Evolutionary conservation across 441 rosid species (phyloP), one percentile per base, ranked within the genome.

Genomic region (Viola pubescens): DNA sequence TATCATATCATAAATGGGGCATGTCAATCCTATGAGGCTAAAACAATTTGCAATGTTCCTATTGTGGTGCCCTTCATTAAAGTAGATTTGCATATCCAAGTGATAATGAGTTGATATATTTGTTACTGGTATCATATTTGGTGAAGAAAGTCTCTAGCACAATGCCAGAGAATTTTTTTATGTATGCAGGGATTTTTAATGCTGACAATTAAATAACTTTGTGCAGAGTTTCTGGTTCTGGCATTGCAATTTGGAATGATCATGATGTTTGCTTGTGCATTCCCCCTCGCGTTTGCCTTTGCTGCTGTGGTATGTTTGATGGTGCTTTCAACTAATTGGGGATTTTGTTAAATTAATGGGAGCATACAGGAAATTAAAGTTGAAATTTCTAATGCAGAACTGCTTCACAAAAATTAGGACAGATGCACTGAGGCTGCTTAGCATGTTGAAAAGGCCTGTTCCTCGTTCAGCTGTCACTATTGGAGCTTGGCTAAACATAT

Each of bases 261-360:
- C 75, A 87, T 89, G 98, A 92, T 92, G 98, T 89, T 89, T 65
- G 98, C 97, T 59, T 87, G 97, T 63, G 98, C 96, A 54, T 89
- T 84, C 64, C 97, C 98, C 63, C 87, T 85, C 41, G 91, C 90
- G 62, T 92, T 92, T 72, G 79, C 81, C 61, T 82, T 89, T 54
- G 81, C 89, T 67, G 77, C 86, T 9, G 76, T 87, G 89, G 96
- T 92, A 84, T 63, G 63, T 60, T 45, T 43, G 49, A n/a, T 14
- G 37, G 54, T 37, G 53, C 56, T 60, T 64, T 48, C 54, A 58
- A 44, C 9, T 41, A 37, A 6, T 65, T 54, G 61, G 37, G 13
- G 11, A 47, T 37, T 8, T 14, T 42, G 14, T 53, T 55, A 49
- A 34, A 38, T 54, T 59, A n/a, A 14, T 52, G 50, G 49, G 54